Evolutionary conservation across 2,329 filamentous ascomycete species (phyloP), one percentile per base, ranked within the genome.

Genomic region (Chrysosphaeria jannelii): DNA sequence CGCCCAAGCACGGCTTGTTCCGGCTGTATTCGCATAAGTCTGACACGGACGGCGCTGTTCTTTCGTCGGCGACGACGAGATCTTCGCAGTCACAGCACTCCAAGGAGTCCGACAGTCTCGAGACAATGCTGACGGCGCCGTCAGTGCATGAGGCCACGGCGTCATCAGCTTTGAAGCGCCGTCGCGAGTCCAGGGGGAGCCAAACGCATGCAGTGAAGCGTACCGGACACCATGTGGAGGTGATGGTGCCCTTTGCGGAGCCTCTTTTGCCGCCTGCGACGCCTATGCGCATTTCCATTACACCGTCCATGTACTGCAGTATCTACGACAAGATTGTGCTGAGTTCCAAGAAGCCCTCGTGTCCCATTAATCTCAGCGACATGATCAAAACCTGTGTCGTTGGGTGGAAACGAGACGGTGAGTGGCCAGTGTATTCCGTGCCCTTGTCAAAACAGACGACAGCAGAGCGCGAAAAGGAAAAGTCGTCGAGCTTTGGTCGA

Each of bases 281-380:
- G 37, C 57, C 67, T 1, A 64, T 90, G 41, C 70, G 79, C 26
- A 57, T 64, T 14, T 68, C 64, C 15, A 85, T 91, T 35, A 66
- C 53, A 0, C 62, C 72, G 0, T 46, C 56, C 10, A 57, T 70
- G 26, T 89, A 91, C 42, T 49, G 65, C 0, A 71, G 69, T 22
- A 74, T 93, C 27, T 91, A 89, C 48, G 69, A 71, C 38, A 90
- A 90, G 44, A 69, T 90, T 23, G 65, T 91, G 20, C 42, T 78
- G 1, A 67, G 81, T 36, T 59, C 55, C 18, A 57, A 85, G 31
- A 74, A 76, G 3, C 81, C 81, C 0, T 68, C 70, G 2, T 74
- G 88, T 10, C 81, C 81, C 4, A 70, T 91, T 36, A 91, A 90
- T 34, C 57, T 93, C 1, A 48, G 56, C 14, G 75, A 89, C 34